Conservation (phyloP, 2,329 filamentous ascomycete species). For the Xylaria sp. region DNA sequence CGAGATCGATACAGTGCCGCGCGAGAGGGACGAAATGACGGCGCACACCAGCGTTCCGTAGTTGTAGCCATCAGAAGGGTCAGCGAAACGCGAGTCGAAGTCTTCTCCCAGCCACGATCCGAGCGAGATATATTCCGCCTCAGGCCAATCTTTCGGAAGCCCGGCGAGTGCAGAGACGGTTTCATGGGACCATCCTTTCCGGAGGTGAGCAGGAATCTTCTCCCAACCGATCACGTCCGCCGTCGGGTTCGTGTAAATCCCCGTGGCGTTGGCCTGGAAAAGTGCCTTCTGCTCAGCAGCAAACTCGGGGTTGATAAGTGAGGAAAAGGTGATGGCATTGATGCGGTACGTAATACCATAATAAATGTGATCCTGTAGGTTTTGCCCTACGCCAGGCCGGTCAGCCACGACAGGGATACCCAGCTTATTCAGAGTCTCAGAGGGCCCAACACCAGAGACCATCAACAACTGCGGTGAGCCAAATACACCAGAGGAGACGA, state of each 20-base stretch:
- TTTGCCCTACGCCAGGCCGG: conserved; percentile 69
- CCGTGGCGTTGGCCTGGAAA: conserved; percentile 44
- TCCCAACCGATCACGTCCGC: conserved; percentile 48
- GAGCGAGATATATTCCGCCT: conserved; percentile 49
- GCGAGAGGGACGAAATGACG: conserved; percentile 48
- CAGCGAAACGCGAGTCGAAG: conserved; percentile 42
- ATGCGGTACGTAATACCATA: conserved; percentile 50
- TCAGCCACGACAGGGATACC: conserved; percentile 63
- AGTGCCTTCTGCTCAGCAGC: conserved; percentile 40
- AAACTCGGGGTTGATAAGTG: conserved; percentile 42
- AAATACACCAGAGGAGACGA: conserved; percentile 72
- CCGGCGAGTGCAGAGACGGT: conserved; percentile 37
- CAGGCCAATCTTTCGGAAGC: conserved; percentile 51
- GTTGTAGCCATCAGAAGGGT: conserved; percentile 44
- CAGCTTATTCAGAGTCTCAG: conserved; percentile 47
- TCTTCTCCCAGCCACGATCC: conserved; percentile 43
- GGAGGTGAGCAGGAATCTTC: conserved; percentile 46
- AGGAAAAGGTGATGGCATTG: conserved; percentile 48
- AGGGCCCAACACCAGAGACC: conserved; percentile 53
- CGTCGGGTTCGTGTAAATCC: conserved; percentile 43
- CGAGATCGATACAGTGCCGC: conserved; percentile 71
- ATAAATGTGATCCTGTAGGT: conserved; percentile 64
- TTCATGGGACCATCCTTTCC: conserved; percentile 37
- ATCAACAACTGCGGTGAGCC: conserved; percentile 67
- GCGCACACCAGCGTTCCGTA: conserved; percentile 44